phyloP scores from a whole-genome alignment of 495 filamentous ascomycete species.

The Melanomma pulvis-pyrius region DNA sequence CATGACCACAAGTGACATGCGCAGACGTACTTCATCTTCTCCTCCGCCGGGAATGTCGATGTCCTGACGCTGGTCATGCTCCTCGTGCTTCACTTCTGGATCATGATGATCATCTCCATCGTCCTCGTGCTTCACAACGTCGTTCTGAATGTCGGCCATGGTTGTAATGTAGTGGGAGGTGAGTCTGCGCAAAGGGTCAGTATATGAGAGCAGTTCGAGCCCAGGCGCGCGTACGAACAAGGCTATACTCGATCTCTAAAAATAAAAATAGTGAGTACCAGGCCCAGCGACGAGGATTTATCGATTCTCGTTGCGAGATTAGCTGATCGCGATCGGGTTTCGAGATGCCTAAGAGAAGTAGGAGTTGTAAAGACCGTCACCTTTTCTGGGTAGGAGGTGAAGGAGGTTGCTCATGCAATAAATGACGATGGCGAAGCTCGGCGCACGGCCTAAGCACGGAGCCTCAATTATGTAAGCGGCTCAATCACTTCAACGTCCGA shows the following conservation, averaged over 20 bases:
- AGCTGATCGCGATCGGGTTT: background rate
- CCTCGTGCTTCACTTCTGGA: constrained; percentile 19
- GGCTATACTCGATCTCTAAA: background rate
- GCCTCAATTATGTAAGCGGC: background rate
- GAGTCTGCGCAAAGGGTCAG: constrained; percentile 2
- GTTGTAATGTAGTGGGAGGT: constrained; percentile 1
- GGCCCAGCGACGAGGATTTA: background rate
- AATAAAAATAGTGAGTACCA: background rate
- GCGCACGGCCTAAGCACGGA: background rate
- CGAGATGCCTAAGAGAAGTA: background rate
- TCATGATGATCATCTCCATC: constrained; percentile 40
- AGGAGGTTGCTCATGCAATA: background rate
- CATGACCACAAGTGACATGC: background rate
- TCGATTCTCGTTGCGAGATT: background rate
- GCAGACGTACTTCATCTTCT: constrained; percentile 39
- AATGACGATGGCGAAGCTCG: constrained; percentile 1
- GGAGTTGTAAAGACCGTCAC: background rate
- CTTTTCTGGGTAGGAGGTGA: background rate
- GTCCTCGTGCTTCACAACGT: constrained; percentile 25
- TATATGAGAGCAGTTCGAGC: background rate
- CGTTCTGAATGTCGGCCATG: constrained; percentile 33
- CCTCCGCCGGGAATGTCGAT: constrained; percentile 39
- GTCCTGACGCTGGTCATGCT: constrained; percentile 27
- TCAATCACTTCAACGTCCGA: background rate
- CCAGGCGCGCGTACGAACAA: constrained; percentile 3